Evolutionary conservation across 108 stramenopile genomes (phyloP).

Genomic region (Cyclotella kingstonii): DNA sequence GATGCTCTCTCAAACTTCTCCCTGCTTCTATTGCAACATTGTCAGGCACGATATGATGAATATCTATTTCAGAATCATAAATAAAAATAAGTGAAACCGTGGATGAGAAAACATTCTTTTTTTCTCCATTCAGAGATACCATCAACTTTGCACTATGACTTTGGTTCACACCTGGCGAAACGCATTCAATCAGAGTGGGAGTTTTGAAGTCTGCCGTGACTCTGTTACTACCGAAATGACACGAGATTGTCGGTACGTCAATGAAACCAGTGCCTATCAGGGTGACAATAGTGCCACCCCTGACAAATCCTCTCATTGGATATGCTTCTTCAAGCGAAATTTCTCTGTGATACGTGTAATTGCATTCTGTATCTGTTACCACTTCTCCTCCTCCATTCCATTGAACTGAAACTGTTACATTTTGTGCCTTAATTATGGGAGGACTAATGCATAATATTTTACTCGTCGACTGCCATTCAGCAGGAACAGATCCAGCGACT

Average conservation of each 20-base stretch:
- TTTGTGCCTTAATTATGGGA: conserved; percentile 7
- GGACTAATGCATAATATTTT: conserved; percentile 32
- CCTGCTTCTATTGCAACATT: conserved; percentile 5
- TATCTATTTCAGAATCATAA: conserved; percentile 26
- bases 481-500: conserved; percentile 13
- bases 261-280: conserved; percentile 40
- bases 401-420: conserved; percentile 25
- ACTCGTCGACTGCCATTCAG: conserved; percentile 21
- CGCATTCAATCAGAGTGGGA: conserved; percentile 26
- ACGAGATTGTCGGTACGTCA: conserved; percentile 24
- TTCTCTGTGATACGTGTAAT: conserved; percentile 26
- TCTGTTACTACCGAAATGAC: conserved; percentile 30
- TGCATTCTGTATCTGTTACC: conserved; percentile 1
- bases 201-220: conserved; percentile 31
- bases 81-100: conserved; percentile 8
- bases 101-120: neutral
- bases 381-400: conserved; percentile 9
- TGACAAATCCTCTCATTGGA: conserved; percentile 36
- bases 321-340: conserved; percentile 23
- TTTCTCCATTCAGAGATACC: conserved; percentile 33
- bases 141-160: conserved; percentile 6
- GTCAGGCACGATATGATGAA: conserved; percentile 7
- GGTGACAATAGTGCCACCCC: conserved; percentile 40
- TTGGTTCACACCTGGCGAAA: conserved; percentile 22
- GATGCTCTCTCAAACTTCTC: neutral